Conservation (phyloP, 2,329 filamentous ascomycete species). For the Apiospora sp. region DNA sequence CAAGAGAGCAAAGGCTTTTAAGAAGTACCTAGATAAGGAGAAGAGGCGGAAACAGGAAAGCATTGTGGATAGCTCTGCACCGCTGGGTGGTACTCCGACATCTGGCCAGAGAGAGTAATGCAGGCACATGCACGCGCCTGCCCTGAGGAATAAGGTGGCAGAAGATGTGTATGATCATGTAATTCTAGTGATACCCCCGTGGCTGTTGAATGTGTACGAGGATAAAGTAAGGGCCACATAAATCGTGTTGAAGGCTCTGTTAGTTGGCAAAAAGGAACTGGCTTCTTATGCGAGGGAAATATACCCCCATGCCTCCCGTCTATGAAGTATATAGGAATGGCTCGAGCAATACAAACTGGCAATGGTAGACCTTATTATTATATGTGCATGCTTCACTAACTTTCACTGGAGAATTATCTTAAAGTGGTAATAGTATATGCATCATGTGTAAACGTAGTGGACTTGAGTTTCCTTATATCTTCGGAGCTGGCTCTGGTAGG, state of each 20-base stretch:
- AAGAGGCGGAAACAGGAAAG: slow-evolving; percentile 25
- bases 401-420: neutral
- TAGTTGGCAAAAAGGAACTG: neutral
- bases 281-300: neutral
- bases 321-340: neutral
- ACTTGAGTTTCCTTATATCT: neutral
- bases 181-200: neutral
- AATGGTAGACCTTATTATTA: neutral
- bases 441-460: neutral
- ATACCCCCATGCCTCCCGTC: neutral
- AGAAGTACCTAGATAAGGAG: slow-evolving; percentile 30
- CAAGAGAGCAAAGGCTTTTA: slow-evolving; percentile 26
- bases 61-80: slow-evolving; percentile 29
- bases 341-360: neutral
- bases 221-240: neutral
- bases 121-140: neutral
- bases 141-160: neutral
- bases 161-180: neutral
- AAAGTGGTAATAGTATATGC: too few relatives aligned
- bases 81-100: slow-evolving; percentile 19
- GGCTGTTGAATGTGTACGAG: slow-evolving; percentile 6
- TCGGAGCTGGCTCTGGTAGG: neutral
- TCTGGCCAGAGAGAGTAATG: slow-evolving; percentile 21
- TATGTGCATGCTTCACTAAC: neutral
- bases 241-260: neutral